phyloP scores from a whole-genome alignment of 768 basidiomycete genomes.

The Tulasnella sp. region DNA sequence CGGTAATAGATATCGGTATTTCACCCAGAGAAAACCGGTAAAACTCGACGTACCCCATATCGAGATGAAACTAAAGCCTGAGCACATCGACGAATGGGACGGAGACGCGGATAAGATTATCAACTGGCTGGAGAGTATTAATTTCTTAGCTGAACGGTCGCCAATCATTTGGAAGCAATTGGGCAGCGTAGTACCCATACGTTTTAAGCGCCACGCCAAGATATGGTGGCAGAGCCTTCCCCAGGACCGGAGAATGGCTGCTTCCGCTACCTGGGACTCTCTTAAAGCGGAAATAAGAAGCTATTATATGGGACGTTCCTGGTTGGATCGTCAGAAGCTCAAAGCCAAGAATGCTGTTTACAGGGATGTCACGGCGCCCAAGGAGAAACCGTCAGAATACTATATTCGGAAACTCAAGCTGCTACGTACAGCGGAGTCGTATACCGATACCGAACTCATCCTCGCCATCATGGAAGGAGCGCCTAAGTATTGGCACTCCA shows the following conservation, averaged over 20 bases:
- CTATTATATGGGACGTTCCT: slow-evolving; percentile 28
- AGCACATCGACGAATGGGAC: slow-evolving; percentile 27
- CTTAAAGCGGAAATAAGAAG: slow-evolving; percentile 20
- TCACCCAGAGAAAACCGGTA: background rate
- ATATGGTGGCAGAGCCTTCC: slow-evolving; percentile 26
- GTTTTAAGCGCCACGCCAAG: slow-evolving; percentile 20
- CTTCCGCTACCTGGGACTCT: slow-evolving; percentile 25
- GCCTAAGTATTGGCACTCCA: slow-evolving; percentile 24
- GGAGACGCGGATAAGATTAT: slow-evolving; percentile 23
- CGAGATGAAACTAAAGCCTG: slow-evolving; percentile 25
- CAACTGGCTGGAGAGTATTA: slow-evolving; percentile 25
- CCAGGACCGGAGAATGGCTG: background rate
- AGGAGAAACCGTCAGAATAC: slow-evolving; percentile 28
- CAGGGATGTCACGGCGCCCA: slow-evolving; percentile 20
- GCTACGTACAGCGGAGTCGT: slow-evolving; percentile 13
- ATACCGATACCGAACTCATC: slow-evolving; percentile 26
- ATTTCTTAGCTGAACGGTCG: slow-evolving; percentile 20
- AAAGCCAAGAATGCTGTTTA: slow-evolving; percentile 23
- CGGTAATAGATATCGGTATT: background rate
- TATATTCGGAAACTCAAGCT: slow-evolving; percentile 26
- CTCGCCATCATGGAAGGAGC: slow-evolving; percentile 28
- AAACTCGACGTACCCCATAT: slow-evolving; percentile 21
- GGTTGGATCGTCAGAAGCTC: slow-evolving; percentile 23
- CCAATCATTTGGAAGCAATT: slow-evolving; percentile 21
- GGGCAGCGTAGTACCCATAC: slow-evolving; percentile 25